A percentile compares a stretch with the other conserved stretches of the same genome.
These are phyloP conservation scores for Thamnidium elegans DNA, from an alignment of 192 early-diverging fungal species.

Conservation along the genomic window DNA sequence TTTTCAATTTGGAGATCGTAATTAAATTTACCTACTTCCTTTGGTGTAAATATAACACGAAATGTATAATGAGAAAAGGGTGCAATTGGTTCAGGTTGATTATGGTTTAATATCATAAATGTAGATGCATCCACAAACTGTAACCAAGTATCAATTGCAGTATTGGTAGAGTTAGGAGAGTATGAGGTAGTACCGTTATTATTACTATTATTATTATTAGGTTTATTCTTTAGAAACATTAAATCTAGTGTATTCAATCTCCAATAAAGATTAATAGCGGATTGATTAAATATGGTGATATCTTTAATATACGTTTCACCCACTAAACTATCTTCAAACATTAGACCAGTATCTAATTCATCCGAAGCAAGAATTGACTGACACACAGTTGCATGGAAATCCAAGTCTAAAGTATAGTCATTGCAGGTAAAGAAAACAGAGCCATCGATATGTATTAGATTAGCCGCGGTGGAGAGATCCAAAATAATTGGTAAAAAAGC, in stretches of 20 bases:
- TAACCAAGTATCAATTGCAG: conserved; percentile 51
- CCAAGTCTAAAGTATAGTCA: conserved; percentile 31
- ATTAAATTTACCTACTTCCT: conserved; percentile 84
- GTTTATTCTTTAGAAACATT: too few species aligned
- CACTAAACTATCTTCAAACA: conserved; percentile 89
- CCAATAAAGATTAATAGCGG: conserved; percentile 91
- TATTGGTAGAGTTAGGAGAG: conserved; percentile 39
- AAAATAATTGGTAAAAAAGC: conserved; percentile 63
- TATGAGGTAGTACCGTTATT: too few species aligned
- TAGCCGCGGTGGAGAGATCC: conserved; percentile 34
- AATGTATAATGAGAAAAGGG: conserved; percentile 69
- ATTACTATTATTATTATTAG: too few species aligned
- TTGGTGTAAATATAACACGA: conserved; percentile 80
- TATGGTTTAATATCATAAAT: conserved; percentile 39
- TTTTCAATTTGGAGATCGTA: conserved; percentile 91
- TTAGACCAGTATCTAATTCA: conserved; percentile 84
- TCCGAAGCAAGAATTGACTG: conserved; percentile 87
- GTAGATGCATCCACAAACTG: conserved; percentile 75
- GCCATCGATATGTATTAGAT: conserved; percentile 76
- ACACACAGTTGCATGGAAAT: conserved; percentile 81
- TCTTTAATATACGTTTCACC: conserved; percentile 87
- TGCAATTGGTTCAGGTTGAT: conserved; percentile 51
- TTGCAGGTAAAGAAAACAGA: conserved; percentile 80
- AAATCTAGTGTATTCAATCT: conserved; percentile 67
- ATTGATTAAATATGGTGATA: conserved; percentile 85